Percentiles rank a stretch among this genome's conserved stretches.
Evolutionary conservation across 2,329 filamentous ascomycete species (phyloP).

Genomic region (Colletotrichum sp.): DNA sequence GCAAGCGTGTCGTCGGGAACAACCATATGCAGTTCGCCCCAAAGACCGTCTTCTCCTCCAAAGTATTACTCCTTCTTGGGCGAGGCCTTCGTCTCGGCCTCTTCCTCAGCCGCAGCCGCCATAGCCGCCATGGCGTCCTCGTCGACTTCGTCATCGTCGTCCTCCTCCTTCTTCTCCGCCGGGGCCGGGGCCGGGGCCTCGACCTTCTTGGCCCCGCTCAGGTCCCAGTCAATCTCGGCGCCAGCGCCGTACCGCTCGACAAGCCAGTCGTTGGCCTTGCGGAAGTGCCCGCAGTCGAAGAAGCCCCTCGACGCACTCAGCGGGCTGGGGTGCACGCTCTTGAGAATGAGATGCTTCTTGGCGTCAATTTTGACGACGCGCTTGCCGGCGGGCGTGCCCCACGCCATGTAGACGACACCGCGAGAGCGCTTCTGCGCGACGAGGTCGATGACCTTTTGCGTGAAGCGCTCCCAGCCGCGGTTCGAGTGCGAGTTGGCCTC

Average conservation of each 20-base stretch:
- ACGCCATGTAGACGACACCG: slow-evolving; percentile 94
- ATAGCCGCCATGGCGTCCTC: slow-evolving; percentile 7
- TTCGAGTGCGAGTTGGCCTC: slow-evolving; percentile 86
- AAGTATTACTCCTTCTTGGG: slow-evolving; percentile 17
- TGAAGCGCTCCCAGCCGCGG: slow-evolving; percentile 92
- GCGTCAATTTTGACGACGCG: slow-evolving; percentile 76
- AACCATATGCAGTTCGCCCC: not conserved
- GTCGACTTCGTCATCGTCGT: not conserved
- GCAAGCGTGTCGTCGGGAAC: not conserved
- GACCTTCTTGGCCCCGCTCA: slow-evolving; percentile 35
- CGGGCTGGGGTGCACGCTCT: slow-evolving; percentile 92
- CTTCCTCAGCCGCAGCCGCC: slow-evolving; percentile 13
- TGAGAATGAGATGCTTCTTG: slow-evolving; percentile 79
- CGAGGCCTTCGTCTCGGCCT: slow-evolving; percentile 19
- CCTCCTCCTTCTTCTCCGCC: slow-evolving; percentile 20
- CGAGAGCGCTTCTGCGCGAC: slow-evolving; percentile 77
- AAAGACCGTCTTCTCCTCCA: slow-evolving; percentile 12
- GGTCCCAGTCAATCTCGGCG: slow-evolving; percentile 84
- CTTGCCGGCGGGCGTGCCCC: slow-evolving; percentile 86
- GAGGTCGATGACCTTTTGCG: slow-evolving; percentile 87
- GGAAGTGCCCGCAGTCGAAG: slow-evolving; percentile 84
- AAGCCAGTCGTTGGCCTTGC: slow-evolving; percentile 85
- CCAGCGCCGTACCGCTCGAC: slow-evolving; percentile 77
- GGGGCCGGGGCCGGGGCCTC: not conserved
- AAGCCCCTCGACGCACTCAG: slow-evolving; percentile 84